phyloP scores from a whole-genome alignment of 2,329 filamentous ascomycete species.

The Fusarium sarcochroum region DNA sequence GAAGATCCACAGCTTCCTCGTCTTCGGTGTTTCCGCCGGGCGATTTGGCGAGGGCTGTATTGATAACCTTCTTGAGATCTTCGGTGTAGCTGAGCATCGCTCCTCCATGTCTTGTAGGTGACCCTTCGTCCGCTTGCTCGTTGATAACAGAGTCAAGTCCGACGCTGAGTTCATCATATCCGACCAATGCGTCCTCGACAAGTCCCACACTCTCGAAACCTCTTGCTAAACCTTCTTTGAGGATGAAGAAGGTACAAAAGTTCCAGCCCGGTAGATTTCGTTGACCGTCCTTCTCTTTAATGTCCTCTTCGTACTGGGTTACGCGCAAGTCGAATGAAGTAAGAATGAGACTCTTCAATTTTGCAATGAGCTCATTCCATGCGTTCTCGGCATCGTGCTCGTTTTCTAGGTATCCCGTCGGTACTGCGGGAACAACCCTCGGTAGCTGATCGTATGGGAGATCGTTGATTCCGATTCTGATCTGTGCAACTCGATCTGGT shows the following conservation, averaged over 20 bases:
- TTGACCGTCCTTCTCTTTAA: conserved; percentile 92
- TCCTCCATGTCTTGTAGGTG: conserved; percentile 76
- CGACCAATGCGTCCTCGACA: conserved; percentile 93
- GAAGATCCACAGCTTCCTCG: conserved; percentile 65
- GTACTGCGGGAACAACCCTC: conserved; percentile 73
- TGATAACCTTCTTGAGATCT: conserved; percentile 75
- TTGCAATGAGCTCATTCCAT: conserved; percentile 86
- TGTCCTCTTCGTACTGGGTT: conserved; percentile 95
- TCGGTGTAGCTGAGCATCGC: conserved; percentile 80
- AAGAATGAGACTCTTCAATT: conserved; percentile 89
- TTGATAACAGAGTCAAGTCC: conserved; percentile 87
- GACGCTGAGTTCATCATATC: conserved; percentile 93
- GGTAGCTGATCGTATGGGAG: conserved; percentile 76
- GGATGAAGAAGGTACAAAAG: conserved; percentile 98
- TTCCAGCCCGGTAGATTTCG: conserved; percentile 94
- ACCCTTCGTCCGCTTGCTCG: conserved; percentile 75
- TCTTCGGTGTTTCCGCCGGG: conserved; percentile 52
- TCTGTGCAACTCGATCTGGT: conserved; percentile 85
- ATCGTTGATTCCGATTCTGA: conserved; percentile 81
- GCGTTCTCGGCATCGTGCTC: conserved; percentile 84
- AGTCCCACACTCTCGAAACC: conserved; percentile 97
- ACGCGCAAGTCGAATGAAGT: conserved; percentile 92
- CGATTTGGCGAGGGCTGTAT: conserved; percentile 62
- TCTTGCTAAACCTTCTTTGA: conserved; percentile 93
- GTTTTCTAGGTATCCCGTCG: conserved; percentile 76